Evolutionary conservation across 805 yeast species (phyloP).

Genomic region (Hermanozyma aechmeae): DNA sequence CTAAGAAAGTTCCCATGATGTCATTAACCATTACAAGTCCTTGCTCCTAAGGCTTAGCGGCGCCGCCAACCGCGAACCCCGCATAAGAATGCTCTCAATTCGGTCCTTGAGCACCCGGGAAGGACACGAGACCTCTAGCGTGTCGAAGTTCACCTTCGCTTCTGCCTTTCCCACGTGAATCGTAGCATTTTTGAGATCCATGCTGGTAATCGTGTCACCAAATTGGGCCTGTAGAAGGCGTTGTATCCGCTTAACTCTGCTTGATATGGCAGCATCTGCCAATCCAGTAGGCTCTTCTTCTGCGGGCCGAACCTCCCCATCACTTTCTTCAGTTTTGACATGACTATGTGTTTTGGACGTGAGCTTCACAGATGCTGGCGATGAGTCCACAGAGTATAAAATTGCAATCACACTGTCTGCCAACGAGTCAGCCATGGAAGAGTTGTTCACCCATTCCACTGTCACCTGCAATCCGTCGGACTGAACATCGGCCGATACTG

Average conservation of each 20-base stretch:
- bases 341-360: slow-evolving; percentile 49
- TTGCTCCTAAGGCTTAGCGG: slow-evolving; percentile 52
- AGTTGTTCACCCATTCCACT: slow-evolving; percentile 86
- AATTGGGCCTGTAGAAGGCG: slow-evolving; percentile 74
- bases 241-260: slow-evolving; percentile 40
- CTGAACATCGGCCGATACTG: slow-evolving; percentile 31
- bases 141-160: slow-evolving; percentile 59
- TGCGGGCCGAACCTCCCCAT: slow-evolving; percentile 5
- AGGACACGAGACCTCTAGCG: slow-evolving; percentile 58
- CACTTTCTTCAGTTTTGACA: slow-evolving; percentile 14
- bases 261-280: slow-evolving; percentile 17
- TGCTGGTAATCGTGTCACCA: slow-evolving; percentile 56
- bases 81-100: slow-evolving; percentile 66
- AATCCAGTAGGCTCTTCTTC: slow-evolving; percentile 15
- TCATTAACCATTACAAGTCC: no score
- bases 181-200: slow-evolving; percentile 38
- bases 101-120: slow-evolving; percentile 74
- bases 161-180: slow-evolving; percentile 67
- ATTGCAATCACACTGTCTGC: slow-evolving; percentile 94
- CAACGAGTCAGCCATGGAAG: slow-evolving; percentile 74
- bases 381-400: slow-evolving; percentile 81
- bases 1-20: no score
- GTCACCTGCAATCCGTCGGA: slow-evolving; percentile 36
- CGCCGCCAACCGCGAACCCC: slow-evolving; percentile 76
- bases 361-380: slow-evolving; percentile 89